phyloP scores from a whole-genome alignment of 768 basidiomycete species.

The Suillus hirtellus region DNA sequence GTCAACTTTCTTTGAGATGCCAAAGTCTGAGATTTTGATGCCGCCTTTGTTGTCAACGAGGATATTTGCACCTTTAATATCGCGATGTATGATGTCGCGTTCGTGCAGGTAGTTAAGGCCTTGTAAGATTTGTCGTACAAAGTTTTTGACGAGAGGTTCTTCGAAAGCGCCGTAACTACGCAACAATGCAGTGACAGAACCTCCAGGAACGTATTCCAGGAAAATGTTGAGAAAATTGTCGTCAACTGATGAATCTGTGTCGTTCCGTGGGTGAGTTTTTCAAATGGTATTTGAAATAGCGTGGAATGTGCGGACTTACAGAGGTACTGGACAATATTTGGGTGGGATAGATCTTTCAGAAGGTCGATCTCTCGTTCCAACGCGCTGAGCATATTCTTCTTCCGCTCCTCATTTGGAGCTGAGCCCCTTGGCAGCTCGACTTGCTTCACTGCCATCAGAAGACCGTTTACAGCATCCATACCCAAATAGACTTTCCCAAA shows the following conservation, averaged over 20 bases:
- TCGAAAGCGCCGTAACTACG: constrained; percentile 94
- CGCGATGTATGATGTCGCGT: constrained; percentile 98
- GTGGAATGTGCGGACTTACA: constrained; percentile 54
- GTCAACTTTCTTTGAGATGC: constrained; percentile 96
- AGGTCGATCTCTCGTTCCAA: constrained; percentile 94
- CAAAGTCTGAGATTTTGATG: constrained; percentile 96
- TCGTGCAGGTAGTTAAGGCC: constrained; percentile 94
- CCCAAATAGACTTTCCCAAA: constrained; percentile 95
- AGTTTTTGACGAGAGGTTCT: constrained; percentile 88
- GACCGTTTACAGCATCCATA: constrained; percentile 88
- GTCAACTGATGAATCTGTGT: constrained; percentile 88
- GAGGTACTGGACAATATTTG: constrained; percentile 97
- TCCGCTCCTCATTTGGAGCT: constrained; percentile 86
- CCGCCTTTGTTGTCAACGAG: constrained; percentile 98
- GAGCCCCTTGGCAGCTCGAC: constrained; percentile 87
- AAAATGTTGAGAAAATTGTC: constrained; percentile 93
- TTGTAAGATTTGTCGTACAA: constrained; percentile 87
- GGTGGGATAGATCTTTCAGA: constrained; percentile 88
- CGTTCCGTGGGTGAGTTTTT: not conserved
- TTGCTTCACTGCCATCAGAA: constrained; percentile 98
- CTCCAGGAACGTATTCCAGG: constrained; percentile 94
- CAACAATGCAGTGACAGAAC: constrained; percentile 86
- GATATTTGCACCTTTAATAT: constrained; percentile 99
- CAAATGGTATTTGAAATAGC: not conserved
- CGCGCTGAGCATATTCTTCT: constrained; percentile 89